Base-by-base conservation (phyloP, 2,329 filamentous ascomycete genomes). In the Alternaria triticina region DNA sequence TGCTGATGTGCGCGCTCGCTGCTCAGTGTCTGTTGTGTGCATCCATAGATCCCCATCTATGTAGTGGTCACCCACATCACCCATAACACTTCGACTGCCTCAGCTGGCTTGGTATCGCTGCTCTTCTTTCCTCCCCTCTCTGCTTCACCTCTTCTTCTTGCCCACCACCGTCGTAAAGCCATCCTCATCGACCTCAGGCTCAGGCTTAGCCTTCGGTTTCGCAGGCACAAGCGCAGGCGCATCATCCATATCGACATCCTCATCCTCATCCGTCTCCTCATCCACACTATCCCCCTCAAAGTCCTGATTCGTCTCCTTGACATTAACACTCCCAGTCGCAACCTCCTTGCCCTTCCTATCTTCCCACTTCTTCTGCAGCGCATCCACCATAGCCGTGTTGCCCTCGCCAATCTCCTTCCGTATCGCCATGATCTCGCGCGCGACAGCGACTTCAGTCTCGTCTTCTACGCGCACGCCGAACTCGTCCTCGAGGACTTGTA, bases 401-500 rank as follows among this genome's bases (percentile, higher is more conserved):
- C 91, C 91, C 65, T 87, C 85, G 61, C 85, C 83, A 72, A 89
- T 89, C 75, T 91, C 86, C 62, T 84, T 83, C 72, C 89, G 85
- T 67, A 95, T 82, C 56, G 85, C 84, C 78, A 96, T 82, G 62
- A 98, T 92, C 71, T 89, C 85, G 62, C 85, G 83, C 10, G 94
- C 94, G 7, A 97, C 88, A 59, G 90, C 87, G 57, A 87, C 89
- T 33, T 90, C 91, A 51, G 90, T 95, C 72, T 94, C 94, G 79
- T 99, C 96, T 74, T 98, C 96, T 27, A 97, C 88, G 60, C 92
- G 90, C 59, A 96, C 91, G 74, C 97, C 94, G 75, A 98, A 99
- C 81, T 99, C 96, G 82, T 98, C 96, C 66, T 91, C 87, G 91
- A 98, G 96, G 65, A 97, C 90, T 74, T 97, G 92, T 50, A 97